phyloP scores from a whole-genome alignment of 306 rosid species.

The Fagus crenata region DNA sequence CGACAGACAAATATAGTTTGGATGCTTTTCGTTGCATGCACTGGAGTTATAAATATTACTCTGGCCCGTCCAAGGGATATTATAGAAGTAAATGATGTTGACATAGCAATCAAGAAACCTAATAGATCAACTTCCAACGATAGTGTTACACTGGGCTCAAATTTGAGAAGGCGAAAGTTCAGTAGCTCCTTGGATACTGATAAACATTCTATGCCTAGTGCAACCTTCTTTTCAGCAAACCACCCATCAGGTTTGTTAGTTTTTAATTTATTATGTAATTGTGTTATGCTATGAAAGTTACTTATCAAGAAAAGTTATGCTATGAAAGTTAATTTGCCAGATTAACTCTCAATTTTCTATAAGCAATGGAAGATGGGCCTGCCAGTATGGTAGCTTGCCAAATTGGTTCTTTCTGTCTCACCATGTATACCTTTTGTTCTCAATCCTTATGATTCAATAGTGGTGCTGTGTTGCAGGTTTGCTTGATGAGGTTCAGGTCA shows the following conservation, averaged over 20 bases:
- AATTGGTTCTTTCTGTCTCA: background rate
- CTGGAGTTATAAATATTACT: conserved; percentile 60
- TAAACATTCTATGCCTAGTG: conserved; percentile 19
- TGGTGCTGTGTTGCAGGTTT: conserved; percentile 53
- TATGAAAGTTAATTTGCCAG: background rate
- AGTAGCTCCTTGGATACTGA: conserved; percentile 30
- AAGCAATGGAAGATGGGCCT: background rate
- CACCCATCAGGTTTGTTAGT: conserved; percentile 50
- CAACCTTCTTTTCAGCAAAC: conserved; percentile 30
- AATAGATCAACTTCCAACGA: conserved; percentile 29
- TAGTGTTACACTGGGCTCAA: conserved; percentile 29
- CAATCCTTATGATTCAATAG: background rate
- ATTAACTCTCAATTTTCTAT: background rate
- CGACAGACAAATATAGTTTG: conserved; percentile 90
- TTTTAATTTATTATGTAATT: background rate
- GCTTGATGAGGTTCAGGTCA: conserved; percentile 48
- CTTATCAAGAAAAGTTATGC: no score
- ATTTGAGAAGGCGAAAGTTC: conserved; percentile 59
- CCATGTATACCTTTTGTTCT: background rate
- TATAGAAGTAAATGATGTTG: conserved; percentile 34
- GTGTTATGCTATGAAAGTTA: background rate
- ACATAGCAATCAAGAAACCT: conserved; percentile 29
- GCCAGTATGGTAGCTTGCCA: background rate
- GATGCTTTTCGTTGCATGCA: conserved; percentile 79
- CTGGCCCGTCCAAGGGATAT: conserved; percentile 31